Evolutionary conservation across 2,329 filamentous ascomycete genomes (phyloP), one percentile per base, ranked within the genome.

Genomic region (Podosphaera fusca): DNA sequence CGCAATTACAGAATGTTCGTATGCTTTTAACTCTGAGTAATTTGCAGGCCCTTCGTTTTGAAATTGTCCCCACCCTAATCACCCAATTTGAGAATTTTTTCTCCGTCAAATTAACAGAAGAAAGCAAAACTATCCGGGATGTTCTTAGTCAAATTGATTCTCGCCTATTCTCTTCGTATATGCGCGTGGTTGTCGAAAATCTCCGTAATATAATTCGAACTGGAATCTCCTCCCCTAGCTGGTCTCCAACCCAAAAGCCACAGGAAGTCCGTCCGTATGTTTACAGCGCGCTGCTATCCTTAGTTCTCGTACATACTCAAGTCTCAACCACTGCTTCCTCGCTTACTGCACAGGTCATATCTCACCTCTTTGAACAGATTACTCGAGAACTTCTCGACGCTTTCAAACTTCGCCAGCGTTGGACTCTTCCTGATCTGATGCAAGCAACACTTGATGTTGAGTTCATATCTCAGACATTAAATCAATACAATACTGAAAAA

Each of bases 361-460:
- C 87, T 1, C 84, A 90, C 67, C 77, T 96, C 36, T 80, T 96
- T 45, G 88, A 95, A 67, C 80, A 88, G 65, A 78, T 85, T 9
- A 90, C 84, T 9, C 72, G 77, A 4, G 82, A 88, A 60, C 80
- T 96, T n/a, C 80, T 95, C 14, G 78, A 83, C 34, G 82, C 87
- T 0, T 95, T 96, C 74, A 74, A 77, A 68, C 67, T 74, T 40
- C 80, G 83, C 5, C 69, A 64, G 35, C 74, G 74, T 29, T 96
- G 92, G 70, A 77, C 81, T 1, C 80, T 98, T 0, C 75, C 84
- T 4, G 83, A 85, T 5, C 78, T 98, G 55, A 94, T 96, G 82
- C 94, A 98, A 70, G 94, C 94, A 1, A 98, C 92, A 0, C 79
- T 98, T 0, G 92, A 98, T 66, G 89, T 95, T 1, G 92, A 98